Base-by-base conservation (phyloP, 768 basidiomycete genomes). In the Pisolithus microcarpus region DNA sequence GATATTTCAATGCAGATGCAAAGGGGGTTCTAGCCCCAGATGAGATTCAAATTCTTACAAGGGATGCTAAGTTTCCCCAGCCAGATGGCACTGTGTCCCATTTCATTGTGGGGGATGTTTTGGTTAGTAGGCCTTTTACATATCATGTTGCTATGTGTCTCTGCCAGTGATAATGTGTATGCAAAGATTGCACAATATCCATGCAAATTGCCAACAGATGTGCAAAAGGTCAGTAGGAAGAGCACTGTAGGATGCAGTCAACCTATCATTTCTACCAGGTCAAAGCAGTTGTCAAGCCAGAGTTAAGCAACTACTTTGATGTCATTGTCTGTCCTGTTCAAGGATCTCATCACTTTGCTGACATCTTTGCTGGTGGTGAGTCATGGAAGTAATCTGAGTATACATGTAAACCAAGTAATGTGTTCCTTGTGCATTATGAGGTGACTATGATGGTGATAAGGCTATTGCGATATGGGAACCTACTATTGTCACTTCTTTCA, bases 391-490 rank as follows among this genome's bases (percentile, higher is more conserved):
- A 3, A n/a, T 26, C 30, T 39, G 5, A 34, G 11, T 34, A 5
- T 34, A 34, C 11, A 5, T 4, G 13, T 34, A 34, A 15, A 34
- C 34, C 34, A 34, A 13, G 34, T 34, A 11, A 15, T 11, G 1
- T 34, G 11, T 21, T 38, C 39, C 19, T 23, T 15, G 19, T 10
- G 5, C 26, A 24, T 36, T 28, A 24, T 43, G 11, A 80, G 84
- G 84, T 19, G 85, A 87, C 54, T 85, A 85, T 55, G 85, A 87
- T 56, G 85, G 85, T 1, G 85, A 85, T 53, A 80, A 75, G 16
- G 76, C 74, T 4, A 63, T 73, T 7, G 74, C 78, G 1, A 80
- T 82, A 30, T 85, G 79, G 76, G 71, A 83, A 26, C 77, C 77
- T 0, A 61, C 69, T 15, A 70, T 87, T 19, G 82, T 87, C 11